Percentiles rank a stretch among this genome's conserved stretches.
Evolutionary conservation across 768 basidiomycete species (phyloP).

Genomic region (Fibroporia radiculosa): DNA sequence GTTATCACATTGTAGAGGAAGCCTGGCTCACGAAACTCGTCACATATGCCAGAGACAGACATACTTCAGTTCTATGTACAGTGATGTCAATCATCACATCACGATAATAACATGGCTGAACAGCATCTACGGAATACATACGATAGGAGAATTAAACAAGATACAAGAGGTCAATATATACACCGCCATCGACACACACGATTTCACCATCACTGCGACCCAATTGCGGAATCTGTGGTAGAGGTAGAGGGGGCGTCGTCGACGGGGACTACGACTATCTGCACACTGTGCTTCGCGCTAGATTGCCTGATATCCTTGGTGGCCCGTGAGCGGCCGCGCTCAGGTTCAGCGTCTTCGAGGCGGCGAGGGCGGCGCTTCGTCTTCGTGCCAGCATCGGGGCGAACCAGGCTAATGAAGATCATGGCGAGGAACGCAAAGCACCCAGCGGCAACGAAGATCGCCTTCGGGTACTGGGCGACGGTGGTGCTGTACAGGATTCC

Average conservation of each 20-base stretch:
- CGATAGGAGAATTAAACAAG: not conserved
- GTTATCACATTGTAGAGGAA: too few species aligned
- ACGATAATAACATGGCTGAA: too few species aligned
- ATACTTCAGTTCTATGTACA: too few species aligned
- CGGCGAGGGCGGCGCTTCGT: constrained; percentile 12
- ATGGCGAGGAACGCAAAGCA: constrained; percentile 46
- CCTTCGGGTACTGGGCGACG: constrained; percentile 56
- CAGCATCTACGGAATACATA: not conserved
- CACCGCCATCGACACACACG: not conserved
- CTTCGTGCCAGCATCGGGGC: constrained; percentile 23
- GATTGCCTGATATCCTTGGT: constrained; percentile 29
- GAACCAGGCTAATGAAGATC: constrained; percentile 35
- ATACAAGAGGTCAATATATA: not conserved
- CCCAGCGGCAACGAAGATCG: constrained; percentile 58
- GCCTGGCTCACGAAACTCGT: too few species aligned
- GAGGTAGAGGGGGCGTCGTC: not conserved
- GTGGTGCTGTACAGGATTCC: constrained; percentile 58
- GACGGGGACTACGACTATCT: not conserved
- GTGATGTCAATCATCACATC: too few species aligned
- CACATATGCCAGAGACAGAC: too few species aligned
- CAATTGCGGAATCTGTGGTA: not conserved
- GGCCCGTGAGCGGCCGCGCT: constrained; percentile 25
- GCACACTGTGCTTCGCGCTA: too few species aligned
- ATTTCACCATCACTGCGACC: not conserved
- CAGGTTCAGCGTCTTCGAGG: constrained; percentile 17